phyloP scores from a whole-genome alignment of 208 protist genomes.

The Novymonas esmeraldas region DNA sequence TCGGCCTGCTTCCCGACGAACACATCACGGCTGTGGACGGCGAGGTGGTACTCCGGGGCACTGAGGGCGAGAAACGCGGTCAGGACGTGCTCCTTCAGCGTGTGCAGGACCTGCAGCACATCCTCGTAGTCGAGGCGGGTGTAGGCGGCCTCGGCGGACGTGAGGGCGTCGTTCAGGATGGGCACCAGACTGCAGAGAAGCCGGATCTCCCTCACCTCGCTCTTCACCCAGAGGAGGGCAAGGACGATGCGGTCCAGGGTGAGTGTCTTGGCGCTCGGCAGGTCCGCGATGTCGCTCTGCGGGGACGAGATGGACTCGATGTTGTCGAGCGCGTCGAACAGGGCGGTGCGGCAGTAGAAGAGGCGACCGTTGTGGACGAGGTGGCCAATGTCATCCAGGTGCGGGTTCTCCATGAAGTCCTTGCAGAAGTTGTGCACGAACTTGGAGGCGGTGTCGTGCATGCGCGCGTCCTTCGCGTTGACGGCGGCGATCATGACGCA shows the following conservation, averaged over 20 bases:
- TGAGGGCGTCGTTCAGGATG: conserved; percentile 47
- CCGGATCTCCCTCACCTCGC: conserved; percentile 52
- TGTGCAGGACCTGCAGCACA: conserved; percentile 50
- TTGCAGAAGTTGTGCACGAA: conserved; percentile 45
- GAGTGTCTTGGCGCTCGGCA: conserved; percentile 29
- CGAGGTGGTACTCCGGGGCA: conserved; percentile 66
- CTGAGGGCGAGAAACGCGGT: conserved; percentile 52
- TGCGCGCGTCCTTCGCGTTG: conserved; percentile 49
- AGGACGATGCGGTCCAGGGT: conserved; percentile 53
- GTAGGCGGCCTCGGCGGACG: conserved; percentile 49
- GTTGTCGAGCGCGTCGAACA: conserved; percentile 61
- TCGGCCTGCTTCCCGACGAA: conserved; percentile 62
- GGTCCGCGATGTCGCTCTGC: conserved; percentile 19
- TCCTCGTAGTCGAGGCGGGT: conserved; percentile 36
- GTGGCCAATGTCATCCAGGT: conserved; percentile 51
- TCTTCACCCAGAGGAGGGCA: conserved; percentile 58
- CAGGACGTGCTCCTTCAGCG: conserved; percentile 47
- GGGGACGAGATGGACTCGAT: conserved; percentile 37
- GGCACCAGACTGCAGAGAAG: conserved; percentile 47
- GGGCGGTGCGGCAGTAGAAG: conserved; percentile 58
- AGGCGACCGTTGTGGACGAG: conserved; percentile 75
- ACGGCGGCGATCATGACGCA: conserved; percentile 74
- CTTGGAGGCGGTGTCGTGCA: conserved; percentile 50
- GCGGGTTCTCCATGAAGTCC: conserved; percentile 60
- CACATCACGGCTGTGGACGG: conserved; percentile 67